Base-by-base conservation (phyloP, 306 rosid genomes). In the Ziziphus jujuba region DNA sequence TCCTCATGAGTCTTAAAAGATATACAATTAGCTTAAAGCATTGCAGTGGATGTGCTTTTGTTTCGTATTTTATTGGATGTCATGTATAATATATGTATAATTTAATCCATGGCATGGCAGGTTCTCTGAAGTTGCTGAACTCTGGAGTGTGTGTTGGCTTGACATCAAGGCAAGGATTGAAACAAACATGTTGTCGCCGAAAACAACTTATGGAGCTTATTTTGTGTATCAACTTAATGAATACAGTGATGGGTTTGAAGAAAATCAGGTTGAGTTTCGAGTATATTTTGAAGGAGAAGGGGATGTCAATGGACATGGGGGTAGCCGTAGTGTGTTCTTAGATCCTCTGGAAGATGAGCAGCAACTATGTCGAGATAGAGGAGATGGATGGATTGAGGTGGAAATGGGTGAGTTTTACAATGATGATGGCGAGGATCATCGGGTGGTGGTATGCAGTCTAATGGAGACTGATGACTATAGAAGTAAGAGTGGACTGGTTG, bases 401-500 rank as follows among this genome's bases (percentile, higher is more conserved):
- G 78, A 78, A 66, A 72, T 78, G 49, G 82, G 78, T 0, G 72
- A 73, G 8, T 48, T 78, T 68, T 38, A 48, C 25, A 73, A 47
- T 58, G 75, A 48, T 25, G 9, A 20, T 9, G 76, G 72, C 48
- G 71, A 50, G 2, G 70, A 60, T 56, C 74, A 60, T 56, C 74
- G 58, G 20, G 14, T 25, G 5, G 59, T 77, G 5, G 20, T 43
- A 23, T 72, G 22, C 14, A 34, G 61, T 10, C 8, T 77, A 36
- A 31, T 15, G n/a, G 57, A 71, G 17, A 7, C 24, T 45, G 2
- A 36, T 16, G 5, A 2, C n/a, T n/a, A n/a, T n/a, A n/a, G n/a
- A n/a, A n/a, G n/a, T n/a, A n/a, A n/a, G n/a, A n/a, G n/a, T n/a
- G 75, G 81, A 13, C 75, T 82, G 44, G 10, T 79, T 69, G 79